phyloP scores from a whole-genome alignment of 306 rosid genomes.

The Acacia acuminata region DNA sequence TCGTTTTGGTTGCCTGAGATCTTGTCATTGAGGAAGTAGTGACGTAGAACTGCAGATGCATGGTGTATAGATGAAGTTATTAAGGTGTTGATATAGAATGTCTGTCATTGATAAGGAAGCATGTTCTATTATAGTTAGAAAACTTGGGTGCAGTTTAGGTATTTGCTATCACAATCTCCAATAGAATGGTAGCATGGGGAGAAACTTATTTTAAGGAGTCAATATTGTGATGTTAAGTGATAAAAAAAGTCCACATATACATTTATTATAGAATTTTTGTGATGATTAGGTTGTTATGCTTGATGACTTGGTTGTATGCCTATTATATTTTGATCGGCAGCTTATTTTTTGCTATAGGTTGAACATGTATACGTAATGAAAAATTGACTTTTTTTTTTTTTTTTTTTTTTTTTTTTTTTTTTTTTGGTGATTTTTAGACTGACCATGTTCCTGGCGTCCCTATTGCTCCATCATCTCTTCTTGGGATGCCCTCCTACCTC shows the following conservation, averaged over 20 bases:
- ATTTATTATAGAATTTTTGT: not conserved
- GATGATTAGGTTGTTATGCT: slow-evolving; percentile 12
- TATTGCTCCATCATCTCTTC: slow-evolving; percentile 74
- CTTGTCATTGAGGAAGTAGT: no score
- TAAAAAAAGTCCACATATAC: not conserved
- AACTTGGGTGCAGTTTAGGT: no score
- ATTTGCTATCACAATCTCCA: no score
- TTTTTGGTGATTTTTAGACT: slow-evolving; percentile 45
- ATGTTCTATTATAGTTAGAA: no score
- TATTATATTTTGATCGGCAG: not conserved
- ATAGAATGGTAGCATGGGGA: not conserved
- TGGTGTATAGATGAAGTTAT: no score
- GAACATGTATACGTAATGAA: not conserved
- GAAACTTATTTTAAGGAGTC: not conserved
- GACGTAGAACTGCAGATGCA: no score
- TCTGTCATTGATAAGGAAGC: no score
- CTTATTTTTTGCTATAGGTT: slow-evolving; percentile 2
- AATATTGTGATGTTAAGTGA: not conserved
- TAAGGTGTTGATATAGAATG: no score
- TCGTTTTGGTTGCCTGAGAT: no score
- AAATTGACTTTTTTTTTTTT: slow-evolving; percentile 13
- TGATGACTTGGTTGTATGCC: not conserved
- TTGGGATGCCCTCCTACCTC: slow-evolving; percentile 85
- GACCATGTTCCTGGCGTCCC: slow-evolving; percentile 69
- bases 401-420: slow-evolving; percentile 30